Evolutionary conservation across 257 asterid species (phyloP).

Genomic region (Handroanthus guayacan): DNA sequence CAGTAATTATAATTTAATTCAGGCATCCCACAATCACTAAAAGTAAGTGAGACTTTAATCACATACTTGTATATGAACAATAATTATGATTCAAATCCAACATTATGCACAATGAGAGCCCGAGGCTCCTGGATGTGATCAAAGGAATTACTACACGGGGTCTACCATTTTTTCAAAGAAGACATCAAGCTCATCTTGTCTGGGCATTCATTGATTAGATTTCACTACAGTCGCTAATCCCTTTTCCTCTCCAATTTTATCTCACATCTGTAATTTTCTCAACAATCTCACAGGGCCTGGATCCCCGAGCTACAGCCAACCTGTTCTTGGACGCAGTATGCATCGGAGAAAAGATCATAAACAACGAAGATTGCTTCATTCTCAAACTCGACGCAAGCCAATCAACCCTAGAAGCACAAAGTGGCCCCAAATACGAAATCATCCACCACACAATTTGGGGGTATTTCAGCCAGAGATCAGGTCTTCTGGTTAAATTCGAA

Average conservation of each 20-base stretch:
- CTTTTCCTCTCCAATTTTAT: background rate
- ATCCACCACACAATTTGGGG: slow-evolving; percentile 98
- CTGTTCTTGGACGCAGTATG: slow-evolving; percentile 87
- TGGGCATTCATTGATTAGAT: too few relatives aligned
- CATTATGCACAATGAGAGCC: too few relatives aligned
- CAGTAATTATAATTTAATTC: too few relatives aligned
- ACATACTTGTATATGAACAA: too few relatives aligned
- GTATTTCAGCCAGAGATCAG: slow-evolving; percentile 95
- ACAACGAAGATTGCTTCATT: slow-evolving; percentile 87
- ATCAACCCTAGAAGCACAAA: slow-evolving; percentile 72
- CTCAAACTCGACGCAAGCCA: slow-evolving; percentile 87
- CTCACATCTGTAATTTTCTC: background rate
- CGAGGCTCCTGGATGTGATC: too few relatives aligned
- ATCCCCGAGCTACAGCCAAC: slow-evolving; percentile 77
- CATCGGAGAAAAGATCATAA: slow-evolving; percentile 88
- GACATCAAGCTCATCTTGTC: too few relatives aligned
- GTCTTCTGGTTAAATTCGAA: slow-evolving; percentile 82
- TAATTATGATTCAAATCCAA: too few relatives aligned
- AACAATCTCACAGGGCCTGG: slow-evolving; percentile 60
- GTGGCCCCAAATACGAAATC: slow-evolving; percentile 71
- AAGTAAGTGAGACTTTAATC: too few relatives aligned
- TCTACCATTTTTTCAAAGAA: too few relatives aligned
- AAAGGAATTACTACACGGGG: too few relatives aligned
- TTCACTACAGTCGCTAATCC: too few relatives aligned
- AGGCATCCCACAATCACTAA: too few relatives aligned